phyloP scores from a whole-genome alignment of 169 alveolate species.

The Plasmodium vinckei region DNA sequence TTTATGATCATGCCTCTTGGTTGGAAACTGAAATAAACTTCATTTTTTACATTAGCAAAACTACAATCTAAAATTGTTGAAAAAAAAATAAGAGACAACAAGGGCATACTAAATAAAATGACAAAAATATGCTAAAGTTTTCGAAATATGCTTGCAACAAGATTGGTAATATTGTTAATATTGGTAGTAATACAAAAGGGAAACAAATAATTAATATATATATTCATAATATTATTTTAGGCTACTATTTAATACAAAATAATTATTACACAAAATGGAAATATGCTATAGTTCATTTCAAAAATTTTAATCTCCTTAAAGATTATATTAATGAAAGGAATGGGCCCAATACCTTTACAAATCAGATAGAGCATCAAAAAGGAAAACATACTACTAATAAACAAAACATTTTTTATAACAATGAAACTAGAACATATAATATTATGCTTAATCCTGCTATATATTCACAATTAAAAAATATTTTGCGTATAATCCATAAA shows the following conservation, averaged over 20 bases:
- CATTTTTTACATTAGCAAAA: no score
- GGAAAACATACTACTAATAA: neutral
- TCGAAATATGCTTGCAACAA: slow-evolving; percentile 41
- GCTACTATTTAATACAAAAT: neutral
- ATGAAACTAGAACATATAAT: slow-evolving; percentile 8
- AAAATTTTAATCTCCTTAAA: slow-evolving; percentile 14
- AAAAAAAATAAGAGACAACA: neutral
- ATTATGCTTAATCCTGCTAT: neutral
- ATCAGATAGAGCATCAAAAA: neutral
- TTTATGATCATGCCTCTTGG: no score
- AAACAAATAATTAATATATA: slow-evolving; percentile 13
- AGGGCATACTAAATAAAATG: slow-evolving; percentile 15
- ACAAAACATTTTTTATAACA: neutral
- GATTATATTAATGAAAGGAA: slow-evolving; percentile 19
- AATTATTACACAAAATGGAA: slow-evolving; percentile 5
- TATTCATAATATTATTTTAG: neutral
- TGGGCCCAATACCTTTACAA: neutral
- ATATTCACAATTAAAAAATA: slow-evolving; percentile 22
- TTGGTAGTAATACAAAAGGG: slow-evolving; percentile 2
- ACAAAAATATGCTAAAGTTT: slow-evolving; percentile 70
- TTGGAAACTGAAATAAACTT: no score
- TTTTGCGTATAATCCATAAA: slow-evolving; percentile 19
- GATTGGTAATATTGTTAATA: slow-evolving; percentile 8
- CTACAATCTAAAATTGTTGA: neutral
- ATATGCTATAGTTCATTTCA: neutral